A percentile compares a stretch with the other conserved stretches of the same genome.
Evolutionary conservation across 2,329 filamentous ascomycete species (phyloP).

Genomic region (Colletotrichum tropicicola): DNA sequence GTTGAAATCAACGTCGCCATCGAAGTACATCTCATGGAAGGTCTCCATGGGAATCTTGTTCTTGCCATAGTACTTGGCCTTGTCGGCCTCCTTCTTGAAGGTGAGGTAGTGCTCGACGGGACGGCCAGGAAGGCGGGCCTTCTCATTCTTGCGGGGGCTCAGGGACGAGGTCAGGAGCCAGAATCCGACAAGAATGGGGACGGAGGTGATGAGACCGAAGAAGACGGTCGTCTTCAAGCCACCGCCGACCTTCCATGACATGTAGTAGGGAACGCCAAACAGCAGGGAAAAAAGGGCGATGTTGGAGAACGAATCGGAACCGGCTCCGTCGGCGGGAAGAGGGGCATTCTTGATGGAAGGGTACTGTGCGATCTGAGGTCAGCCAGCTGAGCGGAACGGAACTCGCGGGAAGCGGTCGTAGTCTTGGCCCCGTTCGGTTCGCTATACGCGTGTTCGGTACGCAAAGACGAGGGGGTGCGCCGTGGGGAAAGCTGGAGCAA

Average conservation of each 20-base stretch:
- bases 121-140: conserved; percentile 78
- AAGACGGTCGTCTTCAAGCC: conserved; percentile 84
- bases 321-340: conserved; percentile 80
- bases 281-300: conserved; percentile 73
- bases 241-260: conserved; percentile 80
- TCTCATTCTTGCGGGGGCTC: conserved; percentile 85
- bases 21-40: conserved; percentile 93
- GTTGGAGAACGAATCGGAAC: conserved; percentile 83
- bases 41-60: conserved; percentile 83
- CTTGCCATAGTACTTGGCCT: conserved; percentile 71
- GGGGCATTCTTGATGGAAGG: conserved; percentile 88
- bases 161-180: conserved; percentile 79
- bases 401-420: too few species aligned
- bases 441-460: neutral
- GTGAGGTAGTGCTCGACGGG: conserved; percentile 84
- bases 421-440: too few species aligned
- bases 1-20: conserved; percentile 87
- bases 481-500: neutral
- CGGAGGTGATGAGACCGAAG: conserved; percentile 75
- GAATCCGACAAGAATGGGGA: conserved; percentile 79
- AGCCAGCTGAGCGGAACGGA: too few species aligned
- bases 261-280: conserved; percentile 72
- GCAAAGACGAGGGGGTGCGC: too few species aligned
- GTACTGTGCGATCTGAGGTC: conserved; percentile 61
- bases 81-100: conserved; percentile 65